Conservation (phyloP, 164 flowering plant genomes). For the Vitis rupestris region DNA sequence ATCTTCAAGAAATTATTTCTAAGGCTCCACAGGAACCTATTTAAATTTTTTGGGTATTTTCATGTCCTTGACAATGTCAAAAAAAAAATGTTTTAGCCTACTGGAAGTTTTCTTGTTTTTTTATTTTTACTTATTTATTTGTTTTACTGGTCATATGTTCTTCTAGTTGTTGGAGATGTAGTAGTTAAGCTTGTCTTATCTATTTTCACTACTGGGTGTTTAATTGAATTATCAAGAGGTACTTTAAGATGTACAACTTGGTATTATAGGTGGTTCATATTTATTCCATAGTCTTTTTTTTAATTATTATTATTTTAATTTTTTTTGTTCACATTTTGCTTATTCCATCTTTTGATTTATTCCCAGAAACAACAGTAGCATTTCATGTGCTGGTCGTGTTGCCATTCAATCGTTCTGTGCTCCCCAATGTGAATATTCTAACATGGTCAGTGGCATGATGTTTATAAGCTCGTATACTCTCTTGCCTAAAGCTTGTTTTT, state of each 20-base stretch:
- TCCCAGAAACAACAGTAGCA: conserved; percentile 49
- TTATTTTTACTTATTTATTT: too few relatives aligned
- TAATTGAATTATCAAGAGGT: too few relatives aligned
- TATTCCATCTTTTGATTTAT: conserved; percentile 1
- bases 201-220: too few relatives aligned
- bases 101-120: too few relatives aligned
- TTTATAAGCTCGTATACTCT: background rate
- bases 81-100: too few relatives aligned
- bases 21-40: background rate
- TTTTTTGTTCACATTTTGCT: background rate
- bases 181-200: background rate
- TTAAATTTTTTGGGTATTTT: background rate
- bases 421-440: conserved; percentile 75
- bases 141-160: background rate
- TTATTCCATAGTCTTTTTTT: background rate
- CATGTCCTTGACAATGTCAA: background rate
- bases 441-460: conserved; percentile 45
- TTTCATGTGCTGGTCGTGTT: conserved; percentile 58
- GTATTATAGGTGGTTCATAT: background rate
- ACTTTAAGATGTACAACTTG: background rate
- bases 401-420: conserved; percentile 91
- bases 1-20: background rate
- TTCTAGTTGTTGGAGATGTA: background rate
- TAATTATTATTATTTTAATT: background rate
- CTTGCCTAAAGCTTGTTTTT: background rate